Base-by-base conservation (phyloP, 75 land plant genomes). In the Chamaecyparis obtusa region DNA sequence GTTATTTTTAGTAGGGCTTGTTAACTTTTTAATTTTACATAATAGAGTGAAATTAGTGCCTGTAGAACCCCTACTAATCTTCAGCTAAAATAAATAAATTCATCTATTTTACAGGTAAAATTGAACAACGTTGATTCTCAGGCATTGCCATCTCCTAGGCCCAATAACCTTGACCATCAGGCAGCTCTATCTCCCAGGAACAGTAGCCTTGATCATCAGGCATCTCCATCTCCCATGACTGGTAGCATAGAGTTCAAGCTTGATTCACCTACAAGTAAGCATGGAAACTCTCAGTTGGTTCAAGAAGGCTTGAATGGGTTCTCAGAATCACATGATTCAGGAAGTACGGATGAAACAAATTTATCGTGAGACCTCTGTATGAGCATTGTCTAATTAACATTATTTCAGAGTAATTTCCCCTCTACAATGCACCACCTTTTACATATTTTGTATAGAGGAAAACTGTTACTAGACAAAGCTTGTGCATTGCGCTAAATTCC, bases 281-380 rank as follows among this genome's bases (percentile, higher is more conserved):
- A 11, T 3, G 33, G 36, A 32, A 27, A 24, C 30, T 21, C 71
- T 67, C 30, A 67, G 30, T 74, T 74, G 36, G 14, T 33, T 3
- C 76, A 74, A 74, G 76, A 74, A 74, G 76, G 13, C 36, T 74
- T 74, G 76, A 74, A 74, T 74, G 76, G 76, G 32, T 74, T 74
- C 13, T 13, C 76, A 74, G 76, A 74, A 74, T 32, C 76, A 13
- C n/a, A 74, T 74, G 37, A 13, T 74, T 74, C 76, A 33, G 76
- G 15, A 74, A 74, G 76, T 74, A 74, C 33, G 76, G 76, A 74
- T 74, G 36, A 32, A 74, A 19, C 30, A 7, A 64, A 27, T 64
- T 64, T 64, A 64, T 64, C 9, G 6, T 64, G 69, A 64, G 27
- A 64, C n/a, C 27, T 13, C 76, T 32, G 36, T 72, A 72, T 72